Conservation (phyloP, 495 filamentous ascomycete species). For the Trichoderma orchidacearum region DNA sequence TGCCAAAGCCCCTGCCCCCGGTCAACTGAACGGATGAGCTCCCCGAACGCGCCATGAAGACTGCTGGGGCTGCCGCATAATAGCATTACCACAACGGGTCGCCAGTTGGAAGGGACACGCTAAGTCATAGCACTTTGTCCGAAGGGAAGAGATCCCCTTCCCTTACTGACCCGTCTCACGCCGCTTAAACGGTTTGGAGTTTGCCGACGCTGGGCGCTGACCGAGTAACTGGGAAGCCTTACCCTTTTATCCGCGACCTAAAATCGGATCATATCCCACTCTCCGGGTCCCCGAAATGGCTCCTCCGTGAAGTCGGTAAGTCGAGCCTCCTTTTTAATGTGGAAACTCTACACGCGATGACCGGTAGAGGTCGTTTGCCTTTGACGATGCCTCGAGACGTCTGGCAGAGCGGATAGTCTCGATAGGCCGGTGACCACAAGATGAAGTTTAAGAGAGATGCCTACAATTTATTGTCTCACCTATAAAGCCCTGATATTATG, state of each 20-base stretch:
- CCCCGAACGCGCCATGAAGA: too few relatives aligned
- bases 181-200: neutral
- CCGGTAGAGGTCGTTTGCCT: neutral
- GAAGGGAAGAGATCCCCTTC: neutral
- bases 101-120: too few relatives aligned
- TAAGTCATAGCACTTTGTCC: neutral
- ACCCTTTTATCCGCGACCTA: neutral
- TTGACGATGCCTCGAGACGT: neutral
- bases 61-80: too few relatives aligned
- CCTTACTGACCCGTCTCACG: neutral
- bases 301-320: neutral
- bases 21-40: too few relatives aligned
- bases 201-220: neutral
- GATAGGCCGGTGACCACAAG: neutral
- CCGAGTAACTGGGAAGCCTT: neutral
- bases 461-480: too few relatives aligned
- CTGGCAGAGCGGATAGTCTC: neutral
- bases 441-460: too few relatives aligned
- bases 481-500: too few relatives aligned
- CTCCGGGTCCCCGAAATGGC: neutral
- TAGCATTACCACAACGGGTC: too few relatives aligned
- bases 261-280: neutral
- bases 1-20: too few relatives aligned
- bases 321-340: neutral
- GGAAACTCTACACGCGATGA: neutral